Percentiles rank a stretch among this genome's conserved stretches.
These are phyloP conservation scores for Conticribra weissflogii DNA, from an alignment of 108 stramenopile genomes.

Conservation along the genomic window DNA sequence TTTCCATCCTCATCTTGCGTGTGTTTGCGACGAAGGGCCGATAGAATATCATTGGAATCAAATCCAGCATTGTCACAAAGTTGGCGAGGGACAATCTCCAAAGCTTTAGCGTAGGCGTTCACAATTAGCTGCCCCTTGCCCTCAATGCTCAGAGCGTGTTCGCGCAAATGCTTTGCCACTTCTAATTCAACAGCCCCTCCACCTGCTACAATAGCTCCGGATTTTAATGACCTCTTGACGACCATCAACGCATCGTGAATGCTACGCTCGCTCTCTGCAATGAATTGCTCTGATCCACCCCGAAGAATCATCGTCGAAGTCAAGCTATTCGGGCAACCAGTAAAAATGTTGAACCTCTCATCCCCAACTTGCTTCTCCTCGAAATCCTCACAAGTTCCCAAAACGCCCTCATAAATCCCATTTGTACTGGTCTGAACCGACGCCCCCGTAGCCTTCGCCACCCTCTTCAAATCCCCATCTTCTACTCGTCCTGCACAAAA, in stretches of 20 bases:
- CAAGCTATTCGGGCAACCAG: constrained; percentile 88
- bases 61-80: constrained; percentile 98
- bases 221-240: constrained; percentile 91
- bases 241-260: constrained; percentile 98
- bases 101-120: constrained; percentile 88
- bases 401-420: constrained; percentile 67
- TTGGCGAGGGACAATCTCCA: constrained; percentile 97
- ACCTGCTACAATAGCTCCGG: constrained; percentile 93
- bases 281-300: constrained; percentile 98
- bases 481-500: constrained; percentile 98
- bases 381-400: constrained; percentile 93
- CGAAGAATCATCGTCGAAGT: constrained; percentile 97
- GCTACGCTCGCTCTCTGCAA: constrained; percentile 97
- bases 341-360: constrained; percentile 97
- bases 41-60: constrained; percentile 96
- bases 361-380: constrained; percentile 97
- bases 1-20: constrained; percentile 74
- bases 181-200: constrained; percentile 99
- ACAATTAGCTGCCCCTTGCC: constrained; percentile 98
- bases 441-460: constrained; percentile 96
- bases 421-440: constrained; percentile 90
- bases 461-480: constrained; percentile 94
- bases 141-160: constrained; percentile 88
- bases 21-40: constrained; percentile 93
- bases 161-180: constrained; percentile 78